phyloP scores from a whole-genome alignment of 768 basidiomycete species.

The Termitomyces heimii region DNA sequence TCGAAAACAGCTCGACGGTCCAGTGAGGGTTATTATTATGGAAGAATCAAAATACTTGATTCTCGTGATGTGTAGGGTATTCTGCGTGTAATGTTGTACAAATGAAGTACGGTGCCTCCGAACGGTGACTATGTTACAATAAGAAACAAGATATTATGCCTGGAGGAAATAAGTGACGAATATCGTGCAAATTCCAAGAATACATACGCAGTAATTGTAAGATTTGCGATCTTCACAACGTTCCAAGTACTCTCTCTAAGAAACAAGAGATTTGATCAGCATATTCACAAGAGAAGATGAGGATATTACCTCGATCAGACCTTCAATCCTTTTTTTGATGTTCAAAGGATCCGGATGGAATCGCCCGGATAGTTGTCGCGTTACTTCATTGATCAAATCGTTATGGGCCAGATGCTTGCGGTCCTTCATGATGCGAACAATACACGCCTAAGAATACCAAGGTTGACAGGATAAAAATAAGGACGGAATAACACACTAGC shows the following conservation, averaged over 20 bases:
- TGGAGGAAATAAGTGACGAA: not conserved
- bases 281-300: not conserved
- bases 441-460: constrained; percentile 67
- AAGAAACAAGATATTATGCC: constrained; percentile 14
- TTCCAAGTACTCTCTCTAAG: constrained; percentile 89
- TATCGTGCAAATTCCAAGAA: not conserved
- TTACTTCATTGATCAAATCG: constrained; percentile 87
- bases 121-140: constrained; percentile 4
- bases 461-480: not conserved
- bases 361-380: constrained; percentile 73
- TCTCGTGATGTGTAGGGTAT: not conserved
- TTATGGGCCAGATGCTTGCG: constrained; percentile 85
- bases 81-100: constrained; percentile 3
- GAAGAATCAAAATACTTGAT: not conserved
- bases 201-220: constrained; percentile 68
- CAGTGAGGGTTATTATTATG: not conserved
- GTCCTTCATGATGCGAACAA: constrained; percentile 97
- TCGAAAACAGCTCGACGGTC: not conserved
- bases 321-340: constrained; percentile 94
- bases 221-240: constrained; percentile 84
- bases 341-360: constrained; percentile 82
- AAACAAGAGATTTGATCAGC: not conserved
- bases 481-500: constrained; percentile 34
- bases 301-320: constrained; percentile 77
- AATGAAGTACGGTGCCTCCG: constrained; percentile 6